Evolutionary conservation across 106 monocot genomes (phyloP).

Genomic region (Dioscorea dumetorum): DNA sequence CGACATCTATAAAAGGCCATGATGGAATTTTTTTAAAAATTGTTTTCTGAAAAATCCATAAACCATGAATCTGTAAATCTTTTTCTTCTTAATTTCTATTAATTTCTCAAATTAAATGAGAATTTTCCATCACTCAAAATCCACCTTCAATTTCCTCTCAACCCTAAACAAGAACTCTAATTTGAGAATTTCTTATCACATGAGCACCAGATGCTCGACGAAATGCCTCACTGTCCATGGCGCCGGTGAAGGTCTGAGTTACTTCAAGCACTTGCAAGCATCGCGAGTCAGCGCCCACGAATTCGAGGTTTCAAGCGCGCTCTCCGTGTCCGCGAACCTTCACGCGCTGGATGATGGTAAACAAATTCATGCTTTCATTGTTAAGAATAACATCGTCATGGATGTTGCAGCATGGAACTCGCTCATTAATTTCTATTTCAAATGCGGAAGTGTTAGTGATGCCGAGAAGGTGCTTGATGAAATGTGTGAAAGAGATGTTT

Average conservation of each 20-base stretch:
- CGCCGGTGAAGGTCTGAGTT: not conserved
- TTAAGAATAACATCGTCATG: constrained; percentile 25
- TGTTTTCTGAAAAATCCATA: too few species aligned
- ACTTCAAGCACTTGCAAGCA: constrained; percentile 11
- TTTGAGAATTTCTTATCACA: too few species aligned
- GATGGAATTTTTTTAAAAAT: too few species aligned
- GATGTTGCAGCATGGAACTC: constrained; percentile 25
- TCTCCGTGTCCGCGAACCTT: constrained; percentile 6
- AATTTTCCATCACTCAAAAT: too few species aligned
- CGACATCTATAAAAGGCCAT: too few species aligned
- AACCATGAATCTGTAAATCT: too few species aligned
- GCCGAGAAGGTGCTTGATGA: constrained; percentile 20
- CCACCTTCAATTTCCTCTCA: too few species aligned
- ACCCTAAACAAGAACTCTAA: too few species aligned
- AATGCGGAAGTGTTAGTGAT: constrained; percentile 14
- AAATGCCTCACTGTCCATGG: too few species aligned
- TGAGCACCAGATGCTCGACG: too few species aligned
- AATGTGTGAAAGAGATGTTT: constrained; percentile 26
- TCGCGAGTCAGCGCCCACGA: constrained; percentile 8
- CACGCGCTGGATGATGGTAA: constrained; percentile 17
- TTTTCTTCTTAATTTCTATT: too few species aligned
- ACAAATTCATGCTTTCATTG: constrained; percentile 28
- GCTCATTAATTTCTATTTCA: constrained; percentile 23
- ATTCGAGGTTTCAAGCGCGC: constrained; percentile 16
- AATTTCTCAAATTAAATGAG: too few species aligned